Conservation (phyloP, 208 protist species). For the Crithidia mellificae region DNA sequence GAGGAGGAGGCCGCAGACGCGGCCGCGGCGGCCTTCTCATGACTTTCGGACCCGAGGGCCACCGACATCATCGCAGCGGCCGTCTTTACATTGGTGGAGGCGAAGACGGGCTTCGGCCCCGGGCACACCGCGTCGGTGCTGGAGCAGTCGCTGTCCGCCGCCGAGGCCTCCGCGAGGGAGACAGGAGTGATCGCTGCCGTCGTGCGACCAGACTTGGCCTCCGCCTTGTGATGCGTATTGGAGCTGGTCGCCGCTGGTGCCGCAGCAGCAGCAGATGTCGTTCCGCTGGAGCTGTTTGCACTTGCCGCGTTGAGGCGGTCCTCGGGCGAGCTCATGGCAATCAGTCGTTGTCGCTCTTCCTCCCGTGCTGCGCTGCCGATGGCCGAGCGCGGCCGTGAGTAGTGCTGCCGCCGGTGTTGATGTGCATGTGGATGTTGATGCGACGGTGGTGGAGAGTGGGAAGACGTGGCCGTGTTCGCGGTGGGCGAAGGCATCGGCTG, state of each 20-base stretch:
- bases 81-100: slow-evolving; percentile 29
- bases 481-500: no score
- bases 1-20: no score
- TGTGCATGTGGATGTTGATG: neutral
- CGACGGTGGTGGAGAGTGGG: neutral
- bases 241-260: neutral
- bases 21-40: neutral
- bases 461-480: neutral
- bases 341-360: slow-evolving; percentile 23
- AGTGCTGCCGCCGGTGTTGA: neutral
- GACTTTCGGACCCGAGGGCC: slow-evolving; percentile 15
- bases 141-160: slow-evolving; percentile 20
- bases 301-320: neutral
- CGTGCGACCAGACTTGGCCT: neutral
- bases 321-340: neutral
- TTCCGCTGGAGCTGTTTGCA: no score
- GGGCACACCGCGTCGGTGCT: slow-evolving; percentile 8
- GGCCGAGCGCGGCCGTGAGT: slow-evolving; percentile 1
- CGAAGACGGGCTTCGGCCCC: slow-evolving; percentile 3
- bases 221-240: neutral
- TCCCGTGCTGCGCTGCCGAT: slow-evolving; percentile 17
- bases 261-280: neutral
- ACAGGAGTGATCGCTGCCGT: neutral
- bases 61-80: slow-evolving; percentile 26
- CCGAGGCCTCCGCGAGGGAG: slow-evolving; percentile 12